Evolutionary conservation across 2,329 filamentous ascomycete genomes (phyloP), one percentile per base, ranked within the genome.

Genomic region (Sporothrix variecibatus): DNA sequence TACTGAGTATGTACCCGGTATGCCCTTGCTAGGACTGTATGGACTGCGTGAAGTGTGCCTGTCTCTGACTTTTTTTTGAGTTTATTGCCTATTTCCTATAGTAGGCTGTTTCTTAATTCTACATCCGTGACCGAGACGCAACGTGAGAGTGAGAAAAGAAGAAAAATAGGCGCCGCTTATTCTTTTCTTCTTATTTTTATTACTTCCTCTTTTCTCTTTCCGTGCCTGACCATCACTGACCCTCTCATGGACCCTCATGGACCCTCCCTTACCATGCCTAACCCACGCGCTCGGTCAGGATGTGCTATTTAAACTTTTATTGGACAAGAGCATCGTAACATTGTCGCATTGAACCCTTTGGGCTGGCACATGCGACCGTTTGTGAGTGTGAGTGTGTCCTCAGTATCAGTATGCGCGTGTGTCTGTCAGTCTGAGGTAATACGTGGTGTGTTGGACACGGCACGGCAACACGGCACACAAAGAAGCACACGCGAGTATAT

Each of bases 211-310:
- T 17, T 49, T 49, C 5, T 34, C 15, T 34, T 31, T 31, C 12
- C 12, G 40, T 43, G 9, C 40, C 40, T 49, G 43, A 49, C 43
- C 43, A 8, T 3, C 34, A 34, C 8, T 4, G 2, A 34, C 34
- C 34, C 34, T 8, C 34, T 31, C 23, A 4, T 49, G 3, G 43
- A 17, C 23, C 51, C n/a, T 56, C 49, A 5, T 53, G 20, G 51
- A 23, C 51, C 51, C 51, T 56, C 51, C 28, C 28, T 38, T 17
- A 23, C 60, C n/a, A 38, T 43, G 2, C 34, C 60, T 43, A 46
- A 67, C 38, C 62, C 62, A 67, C 62, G 62, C 62, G 38, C 38
- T 67, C 62, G 62, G 62, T 67, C 62, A 43, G 60, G 38, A 67
- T 67, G 62, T 15, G 23, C n/a, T 26, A 23, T 17, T 28, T 26